These are phyloP conservation scores for Aspergillus novofumigatus DNA, from an alignment of 2,329 filamentous ascomycete species.

Conservation along the genomic window DNA sequence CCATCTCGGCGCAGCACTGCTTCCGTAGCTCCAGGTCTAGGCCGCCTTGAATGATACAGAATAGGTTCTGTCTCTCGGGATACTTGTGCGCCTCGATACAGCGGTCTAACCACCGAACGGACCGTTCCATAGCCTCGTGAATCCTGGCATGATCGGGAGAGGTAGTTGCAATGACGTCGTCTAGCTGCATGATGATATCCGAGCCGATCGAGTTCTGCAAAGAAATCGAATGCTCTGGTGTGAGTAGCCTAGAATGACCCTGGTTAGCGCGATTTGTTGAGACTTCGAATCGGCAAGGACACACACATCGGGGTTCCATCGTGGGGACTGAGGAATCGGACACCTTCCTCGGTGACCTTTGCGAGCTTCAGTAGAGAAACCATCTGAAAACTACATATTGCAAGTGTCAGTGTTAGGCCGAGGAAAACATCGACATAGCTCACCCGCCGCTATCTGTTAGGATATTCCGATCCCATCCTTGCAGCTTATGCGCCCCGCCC, in stretches of 20 bases:
- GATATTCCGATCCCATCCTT: slow-evolving; percentile 94
- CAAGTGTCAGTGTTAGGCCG: background rate
- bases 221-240: slow-evolving; percentile 92
- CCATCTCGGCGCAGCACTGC: slow-evolving; percentile 82
- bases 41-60: slow-evolving; percentile 97
- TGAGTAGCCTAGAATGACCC: slow-evolving; percentile 61
- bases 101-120: slow-evolving; percentile 90
- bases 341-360: slow-evolving; percentile 90
- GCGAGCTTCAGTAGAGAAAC: slow-evolving; percentile 91
- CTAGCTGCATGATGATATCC: slow-evolving; percentile 99
- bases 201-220: slow-evolving; percentile 96
- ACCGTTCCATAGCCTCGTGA: slow-evolving; percentile 90
- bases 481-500: slow-evolving; percentile 88
- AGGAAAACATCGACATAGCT: slow-evolving; percentile 17
- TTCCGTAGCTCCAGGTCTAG: slow-evolving; percentile 80
- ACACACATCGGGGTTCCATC: slow-evolving; percentile 82
- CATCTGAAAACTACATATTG: slow-evolving; percentile 79
- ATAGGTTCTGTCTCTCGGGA: slow-evolving; percentile 80
- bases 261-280: background rate
- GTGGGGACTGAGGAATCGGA: slow-evolving; percentile 92
- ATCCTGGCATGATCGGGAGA: slow-evolving; percentile 85
- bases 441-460: slow-evolving; percentile 64
- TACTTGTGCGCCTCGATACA: slow-evolving; percentile 88
- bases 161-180: slow-evolving; percentile 95
- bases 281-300: background rate